Evolutionary conservation across 2,329 filamentous ascomycete species (phyloP).

Genomic region (Dryadomyces quercivorus): DNA sequence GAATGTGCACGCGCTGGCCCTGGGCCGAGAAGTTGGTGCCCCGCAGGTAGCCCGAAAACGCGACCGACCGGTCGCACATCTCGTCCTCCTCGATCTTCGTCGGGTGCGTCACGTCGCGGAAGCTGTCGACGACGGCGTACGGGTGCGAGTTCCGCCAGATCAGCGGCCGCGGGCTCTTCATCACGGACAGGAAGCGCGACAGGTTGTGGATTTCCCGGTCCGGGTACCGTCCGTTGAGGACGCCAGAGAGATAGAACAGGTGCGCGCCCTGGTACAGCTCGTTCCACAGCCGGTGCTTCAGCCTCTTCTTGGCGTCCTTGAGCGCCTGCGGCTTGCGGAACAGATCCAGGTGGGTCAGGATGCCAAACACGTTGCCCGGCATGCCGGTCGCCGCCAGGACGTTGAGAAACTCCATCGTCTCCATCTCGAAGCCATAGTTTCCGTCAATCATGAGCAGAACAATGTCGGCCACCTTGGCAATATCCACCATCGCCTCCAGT

Average conservation of each 20-base stretch:
- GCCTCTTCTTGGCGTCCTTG: constrained; percentile 85
- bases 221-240: constrained; percentile 92
- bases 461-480: constrained; percentile 95
- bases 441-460: constrained; percentile 97
- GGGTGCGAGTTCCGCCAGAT: constrained; percentile 95
- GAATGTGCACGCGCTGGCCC: constrained; percentile 80
- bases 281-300: constrained; percentile 94
- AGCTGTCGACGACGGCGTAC: constrained; percentile 85
- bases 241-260: constrained; percentile 90
- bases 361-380: constrained; percentile 96
- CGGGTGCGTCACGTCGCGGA: constrained; percentile 89
- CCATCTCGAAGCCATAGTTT: constrained; percentile 99
- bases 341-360: constrained; percentile 88
- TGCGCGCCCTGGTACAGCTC: constrained; percentile 96
- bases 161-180: constrained; percentile 97
- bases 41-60: constrained; percentile 83
- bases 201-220: constrained; percentile 94
- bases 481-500: constrained; percentile 90
- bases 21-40: constrained; percentile 87
- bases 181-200: constrained; percentile 88
- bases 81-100: constrained; percentile 79
- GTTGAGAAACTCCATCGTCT: constrained; percentile 99
- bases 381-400: constrained; percentile 88
- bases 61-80: constrained; percentile 83
- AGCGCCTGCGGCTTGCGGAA: constrained; percentile 89